These are phyloP conservation scores for Agaricus subrufescens DNA, from an alignment of 768 basidiomycete species.

Conservation along the genomic window DNA sequence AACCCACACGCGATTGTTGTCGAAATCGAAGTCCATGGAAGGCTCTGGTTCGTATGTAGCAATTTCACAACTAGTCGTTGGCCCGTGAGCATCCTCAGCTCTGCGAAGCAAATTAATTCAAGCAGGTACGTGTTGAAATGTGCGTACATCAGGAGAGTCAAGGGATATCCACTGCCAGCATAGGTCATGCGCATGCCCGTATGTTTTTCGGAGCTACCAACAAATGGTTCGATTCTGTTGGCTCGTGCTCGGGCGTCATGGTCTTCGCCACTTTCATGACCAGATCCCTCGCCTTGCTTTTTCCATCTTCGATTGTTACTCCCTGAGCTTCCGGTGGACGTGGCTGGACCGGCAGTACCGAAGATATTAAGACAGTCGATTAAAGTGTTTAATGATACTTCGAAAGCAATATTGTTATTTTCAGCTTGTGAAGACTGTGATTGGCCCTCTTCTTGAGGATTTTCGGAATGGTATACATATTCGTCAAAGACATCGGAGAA, in stretches of 20 bases:
- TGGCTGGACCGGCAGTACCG: slow-evolving; percentile 63
- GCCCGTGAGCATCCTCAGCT: slow-evolving; percentile 74
- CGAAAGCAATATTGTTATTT: slow-evolving; percentile 51
- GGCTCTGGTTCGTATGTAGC: slow-evolving; percentile 83
- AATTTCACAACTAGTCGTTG: slow-evolving; percentile 85
- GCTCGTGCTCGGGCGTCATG: slow-evolving; percentile 31
- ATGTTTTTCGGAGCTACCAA: slow-evolving; percentile 49
- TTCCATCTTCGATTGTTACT: slow-evolving; percentile 46
- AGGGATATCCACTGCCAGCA: slow-evolving; percentile 68
- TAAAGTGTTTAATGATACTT: slow-evolving; percentile 78
- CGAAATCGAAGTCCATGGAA: slow-evolving; percentile 75
- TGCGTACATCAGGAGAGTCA: slow-evolving; percentile 73
- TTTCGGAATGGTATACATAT: slow-evolving; percentile 16
- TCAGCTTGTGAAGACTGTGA: slow-evolving; percentile 14
- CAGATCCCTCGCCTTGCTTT: slow-evolving; percentile 40
- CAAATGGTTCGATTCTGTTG: slow-evolving; percentile 54
- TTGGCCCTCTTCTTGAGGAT: slow-evolving; percentile 12
- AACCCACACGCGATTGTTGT: slow-evolving; percentile 54
- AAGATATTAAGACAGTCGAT: slow-evolving; percentile 93
- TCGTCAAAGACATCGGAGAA: slow-evolving; percentile 9
- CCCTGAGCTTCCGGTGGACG: slow-evolving; percentile 13
- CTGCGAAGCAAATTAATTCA: slow-evolving; percentile 26
- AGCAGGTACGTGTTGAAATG: neutral
- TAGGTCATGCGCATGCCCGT: slow-evolving; percentile 89
- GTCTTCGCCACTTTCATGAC: slow-evolving; percentile 34